Percentiles rank a stretch among this genome's conserved stretches.
Conservation (phyloP, 345 rosid species). For the Syzygium jambos region DNA sequence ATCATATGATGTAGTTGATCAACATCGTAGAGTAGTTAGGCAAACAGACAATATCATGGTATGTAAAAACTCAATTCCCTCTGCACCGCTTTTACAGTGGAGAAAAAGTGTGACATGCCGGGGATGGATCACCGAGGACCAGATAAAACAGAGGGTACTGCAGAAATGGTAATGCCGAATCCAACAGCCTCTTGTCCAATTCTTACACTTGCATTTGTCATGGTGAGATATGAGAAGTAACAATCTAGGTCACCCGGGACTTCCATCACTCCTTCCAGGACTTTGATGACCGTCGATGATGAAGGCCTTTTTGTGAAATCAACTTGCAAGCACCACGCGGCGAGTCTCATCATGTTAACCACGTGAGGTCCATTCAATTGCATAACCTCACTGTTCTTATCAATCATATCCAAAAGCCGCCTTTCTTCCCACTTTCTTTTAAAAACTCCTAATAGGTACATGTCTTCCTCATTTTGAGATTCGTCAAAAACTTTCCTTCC, state of each 20-base stretch:
- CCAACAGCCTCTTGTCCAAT: neutral
- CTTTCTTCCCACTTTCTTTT: neutral
- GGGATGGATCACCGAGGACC: neutral
- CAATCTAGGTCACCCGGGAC: neutral
- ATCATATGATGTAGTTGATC: neutral
- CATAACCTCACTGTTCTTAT: neutral
- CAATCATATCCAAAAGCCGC: neutral
- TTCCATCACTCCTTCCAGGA: neutral
- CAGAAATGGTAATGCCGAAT: neutral
- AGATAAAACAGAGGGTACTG: neutral
- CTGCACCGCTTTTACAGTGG: neutral
- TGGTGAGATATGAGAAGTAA: neutral
- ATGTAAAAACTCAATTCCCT: neutral
- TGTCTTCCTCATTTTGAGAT: neutral
- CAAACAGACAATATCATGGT: neutral
- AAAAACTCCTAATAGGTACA: neutral
- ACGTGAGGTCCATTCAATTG: neutral
- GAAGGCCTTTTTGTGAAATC: neutral
- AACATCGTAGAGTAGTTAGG: neutral
- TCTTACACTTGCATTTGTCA: neutral
- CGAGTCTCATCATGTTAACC: neutral
- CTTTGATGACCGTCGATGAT: neutral
- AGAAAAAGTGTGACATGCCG: neutral
- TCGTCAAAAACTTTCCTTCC: neutral
- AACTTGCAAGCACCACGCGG: conserved; percentile 1